Evolutionary conservation across 352 stramenopile species (phyloP).

Genomic region (Globisporangium polare): DNA sequence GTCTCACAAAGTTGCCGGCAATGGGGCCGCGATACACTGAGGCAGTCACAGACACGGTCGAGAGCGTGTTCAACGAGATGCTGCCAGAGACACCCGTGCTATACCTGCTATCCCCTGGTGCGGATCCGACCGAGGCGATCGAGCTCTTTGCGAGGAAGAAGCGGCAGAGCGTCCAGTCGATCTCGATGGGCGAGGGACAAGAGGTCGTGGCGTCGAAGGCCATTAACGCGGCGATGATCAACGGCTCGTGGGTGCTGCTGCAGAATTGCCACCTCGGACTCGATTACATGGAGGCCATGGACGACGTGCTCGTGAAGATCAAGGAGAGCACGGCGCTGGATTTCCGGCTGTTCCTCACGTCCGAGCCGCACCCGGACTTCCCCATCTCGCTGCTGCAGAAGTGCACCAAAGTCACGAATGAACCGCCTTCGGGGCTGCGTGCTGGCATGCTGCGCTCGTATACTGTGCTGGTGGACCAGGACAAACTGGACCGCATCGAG

Average conservation of each 20-base stretch:
- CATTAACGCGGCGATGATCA: slow-evolving; percentile 54
- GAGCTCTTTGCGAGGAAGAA: slow-evolving; percentile 69
- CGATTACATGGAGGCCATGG: slow-evolving; percentile 60
- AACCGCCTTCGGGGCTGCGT: slow-evolving; percentile 64
- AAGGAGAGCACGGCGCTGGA: slow-evolving; percentile 35
- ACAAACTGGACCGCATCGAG: slow-evolving; percentile 78
- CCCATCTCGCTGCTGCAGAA: slow-evolving; percentile 63
- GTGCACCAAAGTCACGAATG: slow-evolving; percentile 75
- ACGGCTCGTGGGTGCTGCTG: slow-evolving; percentile 76
- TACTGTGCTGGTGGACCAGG: slow-evolving; percentile 72
- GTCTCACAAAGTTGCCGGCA: slow-evolving; percentile 41
- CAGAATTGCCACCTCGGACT: slow-evolving; percentile 79
- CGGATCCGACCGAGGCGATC: slow-evolving; percentile 71
- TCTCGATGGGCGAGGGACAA: slow-evolving; percentile 81
- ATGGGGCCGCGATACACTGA: slow-evolving; percentile 64
- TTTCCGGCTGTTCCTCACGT: slow-evolving; percentile 76
- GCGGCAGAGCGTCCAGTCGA: slow-evolving; percentile 55
- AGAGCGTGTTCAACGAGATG: slow-evolving; percentile 71
- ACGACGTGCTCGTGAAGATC: slow-evolving; percentile 42
- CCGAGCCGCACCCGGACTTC: slow-evolving; percentile 57
- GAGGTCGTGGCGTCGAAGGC: slow-evolving; percentile 53
- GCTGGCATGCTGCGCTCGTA: slow-evolving; percentile 67
- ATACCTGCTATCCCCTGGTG: slow-evolving; percentile 67
- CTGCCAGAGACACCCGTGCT: slow-evolving; percentile 55
- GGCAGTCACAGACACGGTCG: slow-evolving; percentile 63